A percentile compares a stretch with the other conserved stretches of the same genome.
phyloP scores from a whole-genome alignment of 108 stramenopile genomes.

The Cyclotella baltica region DNA sequence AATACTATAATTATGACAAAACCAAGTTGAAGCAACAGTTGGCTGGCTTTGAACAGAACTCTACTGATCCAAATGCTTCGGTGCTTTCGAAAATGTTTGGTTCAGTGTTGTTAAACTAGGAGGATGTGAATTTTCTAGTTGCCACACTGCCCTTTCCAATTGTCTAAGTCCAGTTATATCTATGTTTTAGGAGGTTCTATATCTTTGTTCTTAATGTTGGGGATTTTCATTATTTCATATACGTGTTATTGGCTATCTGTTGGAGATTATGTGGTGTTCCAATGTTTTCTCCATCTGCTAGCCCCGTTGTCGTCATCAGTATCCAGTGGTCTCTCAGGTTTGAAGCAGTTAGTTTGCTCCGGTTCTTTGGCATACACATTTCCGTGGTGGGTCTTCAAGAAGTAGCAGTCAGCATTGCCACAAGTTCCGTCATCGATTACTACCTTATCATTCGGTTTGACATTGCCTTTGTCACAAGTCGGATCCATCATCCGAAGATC shows the following conservation, averaged over 20 bases:
- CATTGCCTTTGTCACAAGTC: background rate
- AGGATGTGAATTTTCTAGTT: background rate
- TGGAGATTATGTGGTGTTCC: no score
- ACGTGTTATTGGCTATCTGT: no score
- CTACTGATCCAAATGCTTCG: conserved; percentile 7
- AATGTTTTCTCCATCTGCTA: no score
- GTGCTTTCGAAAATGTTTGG: background rate
- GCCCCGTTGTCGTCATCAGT: no score
- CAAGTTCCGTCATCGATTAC: background rate
- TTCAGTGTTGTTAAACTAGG: conserved; percentile 9
- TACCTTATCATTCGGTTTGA: background rate
- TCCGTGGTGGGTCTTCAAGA: background rate
- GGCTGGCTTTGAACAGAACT: background rate
- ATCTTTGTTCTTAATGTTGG: background rate
- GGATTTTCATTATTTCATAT: background rate
- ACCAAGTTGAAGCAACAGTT: background rate
- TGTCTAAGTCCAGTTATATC: background rate
- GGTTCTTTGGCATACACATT: background rate
- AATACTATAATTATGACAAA: background rate
- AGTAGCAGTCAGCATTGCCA: background rate
- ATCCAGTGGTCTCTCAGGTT: background rate
- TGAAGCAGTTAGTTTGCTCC: background rate
- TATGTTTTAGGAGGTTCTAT: background rate
- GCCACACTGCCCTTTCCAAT: conserved; percentile 3
- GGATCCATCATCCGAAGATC: background rate